These are phyloP conservation scores for Metarhizium robertsii DNA, from an alignment of 2,329 filamentous ascomycete species.

Conservation along the genomic window DNA sequence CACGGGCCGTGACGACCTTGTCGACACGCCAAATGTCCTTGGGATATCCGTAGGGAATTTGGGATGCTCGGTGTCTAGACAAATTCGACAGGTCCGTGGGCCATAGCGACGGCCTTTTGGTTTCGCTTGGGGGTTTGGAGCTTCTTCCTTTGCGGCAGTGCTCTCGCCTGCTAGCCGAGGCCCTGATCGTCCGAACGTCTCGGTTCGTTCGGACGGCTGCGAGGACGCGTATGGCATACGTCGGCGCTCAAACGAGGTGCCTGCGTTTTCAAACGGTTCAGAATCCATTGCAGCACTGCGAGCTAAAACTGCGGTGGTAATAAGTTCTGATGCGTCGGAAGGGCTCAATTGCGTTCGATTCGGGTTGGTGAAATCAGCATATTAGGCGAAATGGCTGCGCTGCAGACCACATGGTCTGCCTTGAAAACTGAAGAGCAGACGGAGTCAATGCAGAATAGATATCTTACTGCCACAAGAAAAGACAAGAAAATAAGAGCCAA, in stretches of 20 bases:
- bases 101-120: constrained; percentile 42
- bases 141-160: not conserved
- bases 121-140: constrained; percentile 7
- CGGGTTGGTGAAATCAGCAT: constrained; percentile 1
- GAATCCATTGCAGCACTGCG: constrained; percentile 14
- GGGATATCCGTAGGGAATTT: constrained; percentile 30
- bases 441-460: not conserved
- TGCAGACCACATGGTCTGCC: constrained; percentile 4
- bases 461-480: constrained; percentile 1
- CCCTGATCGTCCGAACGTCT: not conserved
- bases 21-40: constrained; percentile 22
- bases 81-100: constrained; percentile 78
- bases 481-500: constrained; percentile 7
- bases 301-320: not conserved
- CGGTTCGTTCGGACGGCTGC: not conserved
- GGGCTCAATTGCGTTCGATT: not conserved
- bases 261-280: constrained; percentile 17
- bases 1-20: constrained; percentile 24
- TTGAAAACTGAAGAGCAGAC: not conserved
- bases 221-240: constrained; percentile 4
- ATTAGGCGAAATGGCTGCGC: constrained; percentile 1
- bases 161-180: not conserved
- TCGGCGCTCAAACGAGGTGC: not conserved
- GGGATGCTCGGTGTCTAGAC: constrained; percentile 58
- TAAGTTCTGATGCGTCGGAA: not conserved